Evolutionary conservation across 1,139 yeast species (phyloP), one percentile per base, ranked within the genome.

Genomic region (Kodamaea plutei): DNA sequence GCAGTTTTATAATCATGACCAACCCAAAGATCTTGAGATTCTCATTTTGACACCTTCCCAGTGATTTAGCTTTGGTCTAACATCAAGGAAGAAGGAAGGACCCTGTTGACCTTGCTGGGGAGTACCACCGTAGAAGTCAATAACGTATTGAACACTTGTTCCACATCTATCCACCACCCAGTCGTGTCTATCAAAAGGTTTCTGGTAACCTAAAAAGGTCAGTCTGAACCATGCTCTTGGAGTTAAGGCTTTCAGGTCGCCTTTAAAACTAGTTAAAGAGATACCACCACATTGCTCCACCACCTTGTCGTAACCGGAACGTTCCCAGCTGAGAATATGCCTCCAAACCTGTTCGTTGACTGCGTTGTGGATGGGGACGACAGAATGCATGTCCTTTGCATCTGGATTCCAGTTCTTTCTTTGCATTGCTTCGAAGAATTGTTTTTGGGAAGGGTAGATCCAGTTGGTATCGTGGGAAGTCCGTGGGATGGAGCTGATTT

Each of bases 141-240:
- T 89, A 26, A 91, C 96, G 48, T 91, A 91, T 33, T 88, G 96
- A 11, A 91, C 73, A 33, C 73, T 72, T 10, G 64, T 72, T 2
- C 97, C 97, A 56, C 96, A 85, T 33, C 97, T 66, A 48, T 84
- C 80, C n/a, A 91, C 72, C 8, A 73, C 65, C 98, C 98, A 91
- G 58, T 91, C 98, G 54, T 91, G 98, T 47, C 98, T 73, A 58
- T 91, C 98, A 60, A 91, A 91, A 0, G 98, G 98, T 40, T 73
- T 73, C 32, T 76, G 77, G 39, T 73, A 69, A 0, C 96, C 87
- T 37, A 79, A 50, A 20, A 84, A 50, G 4, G 53, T 47, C 43
- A 73, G 61, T 44, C 84, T 78, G 47, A 85, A 64, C 64, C 94
- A 74, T 0, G 98, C 98, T 45, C 94, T 69, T 4, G 98, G 98